Base-by-base conservation (phyloP, 2,329 filamentous ascomycete species). In the Xylaria sp. region DNA sequence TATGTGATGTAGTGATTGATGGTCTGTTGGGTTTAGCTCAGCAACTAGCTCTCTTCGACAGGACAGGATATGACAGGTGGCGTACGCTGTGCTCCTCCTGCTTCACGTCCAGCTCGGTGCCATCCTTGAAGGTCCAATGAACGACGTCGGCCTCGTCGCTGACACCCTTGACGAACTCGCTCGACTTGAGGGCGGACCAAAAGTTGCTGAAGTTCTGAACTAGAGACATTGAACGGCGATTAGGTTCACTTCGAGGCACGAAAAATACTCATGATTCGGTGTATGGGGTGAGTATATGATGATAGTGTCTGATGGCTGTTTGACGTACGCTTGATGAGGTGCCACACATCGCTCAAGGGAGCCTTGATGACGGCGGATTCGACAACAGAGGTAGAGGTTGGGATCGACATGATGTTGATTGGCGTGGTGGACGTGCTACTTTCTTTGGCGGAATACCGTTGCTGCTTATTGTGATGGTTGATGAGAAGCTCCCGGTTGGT, bases 1-100 rank as follows among this genome's bases (percentile, higher is more conserved):
- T 92, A 93, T 69, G 90, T 92, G 81, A 93, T 91, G 84, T 86
- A 92, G 84, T 92, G 90, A 79, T 92, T 88, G 83, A 92, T 90
- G 72, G 85, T 86, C 89, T 90, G 69, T 31, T 28, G 28, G 20
- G 39, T 58, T 15, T 51, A 1, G 50, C 72, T 18, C 2, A 73
- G 69, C 57, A 48, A 18, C 20, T 10, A 34, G 9, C 2, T 18
- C 20, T 9, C 37, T 28, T 4, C 23, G 48, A 44, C 7, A 15
- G n/a, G n/a, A 25, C 25, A 52, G 25, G 37, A 50, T 12, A 18
- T 3, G 61, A 55, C 10, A 28, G 44, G 50, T 2, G 46, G 80
- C 86, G 69, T 81, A 91, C 89, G 73, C 88, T 91, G 82, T 92
- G 90, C 83, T 92, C 91, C 81, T 93, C 91, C 83, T 91, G 89